phyloP scores from a whole-genome alignment of 2,329 filamentous ascomycete species.

The Escovopsis weberi region DNA sequence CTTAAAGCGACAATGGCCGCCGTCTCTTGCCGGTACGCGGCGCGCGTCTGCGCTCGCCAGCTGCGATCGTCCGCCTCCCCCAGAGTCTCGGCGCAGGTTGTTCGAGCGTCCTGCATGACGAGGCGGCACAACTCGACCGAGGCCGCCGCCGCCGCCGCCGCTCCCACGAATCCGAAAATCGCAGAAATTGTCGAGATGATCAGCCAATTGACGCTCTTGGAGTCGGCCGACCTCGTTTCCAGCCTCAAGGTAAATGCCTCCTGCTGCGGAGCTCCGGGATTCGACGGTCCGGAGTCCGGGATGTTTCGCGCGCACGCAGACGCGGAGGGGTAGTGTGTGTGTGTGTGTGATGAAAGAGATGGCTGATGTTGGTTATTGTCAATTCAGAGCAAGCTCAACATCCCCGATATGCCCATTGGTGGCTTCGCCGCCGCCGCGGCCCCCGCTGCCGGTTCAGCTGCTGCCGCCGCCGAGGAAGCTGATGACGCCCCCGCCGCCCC shows the following conservation, averaged over 20 bases:
- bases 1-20: constrained; percentile 38
- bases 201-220: constrained; percentile 90
- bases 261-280: neutral
- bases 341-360: too few species aligned
- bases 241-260: constrained; percentile 65
- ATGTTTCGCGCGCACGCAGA: too few species aligned
- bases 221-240: constrained; percentile 91
- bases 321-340: too few species aligned
- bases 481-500: constrained; percentile 79
- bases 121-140: constrained; percentile 86
- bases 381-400: constrained; percentile 74
- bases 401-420: constrained; percentile 91
- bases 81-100: constrained; percentile 31
- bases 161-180: constrained; percentile 74
- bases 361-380: neutral
- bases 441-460: constrained; percentile 30
- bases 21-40: constrained; percentile 44
- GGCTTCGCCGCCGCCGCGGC: constrained; percentile 65
- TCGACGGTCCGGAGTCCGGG: too few species aligned
- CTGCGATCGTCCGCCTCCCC: constrained; percentile 39
- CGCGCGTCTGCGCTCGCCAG: constrained; percentile 49
- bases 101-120: constrained; percentile 31
- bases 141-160: constrained; percentile 19
- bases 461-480: constrained; percentile 59
- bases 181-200: constrained; percentile 93